Conservation (phyloP, 1,284 basidiomycete species). For the Boletus albobrunnescens region DNA sequence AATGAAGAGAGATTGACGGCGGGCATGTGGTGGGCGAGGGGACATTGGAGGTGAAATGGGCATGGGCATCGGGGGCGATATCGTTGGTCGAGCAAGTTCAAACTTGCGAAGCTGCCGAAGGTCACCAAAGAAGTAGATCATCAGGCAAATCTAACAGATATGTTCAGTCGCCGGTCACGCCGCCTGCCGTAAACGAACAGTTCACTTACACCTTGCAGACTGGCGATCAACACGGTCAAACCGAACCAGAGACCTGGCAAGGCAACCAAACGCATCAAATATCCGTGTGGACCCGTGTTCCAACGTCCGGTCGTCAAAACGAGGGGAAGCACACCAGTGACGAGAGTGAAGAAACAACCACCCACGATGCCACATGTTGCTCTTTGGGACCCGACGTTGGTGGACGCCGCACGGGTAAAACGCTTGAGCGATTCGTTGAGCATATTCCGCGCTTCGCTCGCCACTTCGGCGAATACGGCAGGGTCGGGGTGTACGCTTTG, state of each 20-base stretch:
- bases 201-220: slow-evolving; percentile 54
- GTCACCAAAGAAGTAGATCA: slow-evolving; percentile 79
- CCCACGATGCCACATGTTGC: slow-evolving; percentile 66
- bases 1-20: slow-evolving; percentile 4
- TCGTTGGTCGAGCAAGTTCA: slow-evolving; percentile 63
- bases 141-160: slow-evolving; percentile 45
- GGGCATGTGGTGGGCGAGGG: not conserved
- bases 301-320: slow-evolving; percentile 27
- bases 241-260: slow-evolving; percentile 70
- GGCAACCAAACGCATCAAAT: slow-evolving; percentile 57
- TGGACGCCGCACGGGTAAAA: slow-evolving; percentile 65
- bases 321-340: slow-evolving; percentile 36
- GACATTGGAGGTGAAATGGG: slow-evolving; percentile 17
- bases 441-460: slow-evolving; percentile 52
- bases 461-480: slow-evolving; percentile 55
- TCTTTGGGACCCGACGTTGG: slow-evolving; percentile 71
- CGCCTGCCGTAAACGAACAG: not conserved
- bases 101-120: slow-evolving; percentile 72
- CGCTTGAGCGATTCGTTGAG: slow-evolving; percentile 61
- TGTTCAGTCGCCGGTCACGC: not conserved
- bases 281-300: slow-evolving; percentile 49
- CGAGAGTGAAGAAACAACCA: slow-evolving; percentile 42
- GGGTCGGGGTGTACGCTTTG: slow-evolving; percentile 55
- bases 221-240: slow-evolving; percentile 56
- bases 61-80: slow-evolving; percentile 45